These are phyloP conservation scores for Cordia subcordata DNA, from an alignment of 257 asterid species.

Conservation along the genomic window DNA sequence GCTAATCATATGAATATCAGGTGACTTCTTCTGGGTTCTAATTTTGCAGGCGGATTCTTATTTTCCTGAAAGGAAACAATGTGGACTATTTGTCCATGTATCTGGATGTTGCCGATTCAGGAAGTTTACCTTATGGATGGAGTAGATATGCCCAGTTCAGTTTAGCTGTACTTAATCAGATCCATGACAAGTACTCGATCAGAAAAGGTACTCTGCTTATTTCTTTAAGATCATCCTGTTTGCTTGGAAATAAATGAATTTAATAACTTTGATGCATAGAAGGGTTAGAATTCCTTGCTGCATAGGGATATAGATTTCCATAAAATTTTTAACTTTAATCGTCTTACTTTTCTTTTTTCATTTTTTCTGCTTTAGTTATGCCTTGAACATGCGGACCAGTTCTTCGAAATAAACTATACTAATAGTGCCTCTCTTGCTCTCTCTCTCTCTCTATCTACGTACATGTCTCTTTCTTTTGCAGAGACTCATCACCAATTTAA, in stretches of 20 bases:
- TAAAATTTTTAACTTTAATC: too few relatives aligned
- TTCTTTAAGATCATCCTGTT: conserved; percentile 2
- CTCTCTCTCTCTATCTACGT: too few relatives aligned
- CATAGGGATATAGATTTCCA: too few relatives aligned
- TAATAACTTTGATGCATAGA: not conserved
- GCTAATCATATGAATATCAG: too few relatives aligned
- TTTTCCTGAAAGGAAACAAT: conserved; percentile 45
- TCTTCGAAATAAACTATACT: too few relatives aligned
- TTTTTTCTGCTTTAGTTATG: too few relatives aligned
- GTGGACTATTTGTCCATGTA: conserved; percentile 40
- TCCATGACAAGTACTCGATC: conserved; percentile 32
- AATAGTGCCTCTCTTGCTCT: too few relatives aligned
- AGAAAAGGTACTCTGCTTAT: conserved; percentile 34
- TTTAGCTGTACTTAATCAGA: conserved; percentile 46
- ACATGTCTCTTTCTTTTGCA: conserved; percentile 21
- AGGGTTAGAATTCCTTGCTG: too few relatives aligned
- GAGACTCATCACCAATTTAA: conserved; percentile 42
- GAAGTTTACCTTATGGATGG: conserved; percentile 44
- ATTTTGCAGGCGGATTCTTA: conserved; percentile 49
- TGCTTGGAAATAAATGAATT: conserved; percentile 1
- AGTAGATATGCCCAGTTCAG: conserved; percentile 44
- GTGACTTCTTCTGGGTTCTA: conserved; percentile 4
- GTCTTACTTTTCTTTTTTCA: too few relatives aligned
- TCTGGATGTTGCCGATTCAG: conserved; percentile 48
- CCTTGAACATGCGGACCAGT: too few relatives aligned